A percentile compares a stretch with the other conserved stretches of the same genome.
Conservation (phyloP, 495 filamentous ascomycete species). For the Penicillium paradoxum region DNA sequence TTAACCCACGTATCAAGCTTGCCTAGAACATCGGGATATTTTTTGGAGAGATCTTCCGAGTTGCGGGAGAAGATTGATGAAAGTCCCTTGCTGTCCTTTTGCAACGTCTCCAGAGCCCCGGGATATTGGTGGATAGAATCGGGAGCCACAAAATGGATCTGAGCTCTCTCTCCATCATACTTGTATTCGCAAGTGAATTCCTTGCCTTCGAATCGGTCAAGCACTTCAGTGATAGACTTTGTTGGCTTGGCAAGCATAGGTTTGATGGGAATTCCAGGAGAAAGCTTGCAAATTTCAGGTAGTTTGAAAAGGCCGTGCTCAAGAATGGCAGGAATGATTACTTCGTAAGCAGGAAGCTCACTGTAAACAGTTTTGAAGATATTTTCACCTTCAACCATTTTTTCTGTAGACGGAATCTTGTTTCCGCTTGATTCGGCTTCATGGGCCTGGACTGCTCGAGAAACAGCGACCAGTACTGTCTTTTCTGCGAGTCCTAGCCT, state of each 20-base stretch:
- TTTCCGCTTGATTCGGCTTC: conserved; percentile 63
- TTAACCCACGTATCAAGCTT: conserved; percentile 90
- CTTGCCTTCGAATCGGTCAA: conserved; percentile 93
- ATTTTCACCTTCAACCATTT: conserved; percentile 76
- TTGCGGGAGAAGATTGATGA: conserved; percentile 94
- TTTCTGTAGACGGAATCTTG: conserved; percentile 63
- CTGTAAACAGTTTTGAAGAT: conserved; percentile 90
- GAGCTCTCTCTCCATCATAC: conserved; percentile 94
- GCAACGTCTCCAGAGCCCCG: conserved; percentile 38
- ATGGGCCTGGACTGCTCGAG: conserved; percentile 81
- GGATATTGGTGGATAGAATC: conserved; percentile 63
- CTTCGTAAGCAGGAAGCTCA: conserved; percentile 90
- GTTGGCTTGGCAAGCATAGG: conserved; percentile 99
- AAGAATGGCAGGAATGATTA: conserved; percentile 85
- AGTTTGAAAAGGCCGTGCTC: conserved; percentile 79
- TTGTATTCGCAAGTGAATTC: conserved; percentile 99
- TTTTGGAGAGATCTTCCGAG: conserved; percentile 92
- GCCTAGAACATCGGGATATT: conserved; percentile 90
- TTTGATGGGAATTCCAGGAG: conserved; percentile 91
- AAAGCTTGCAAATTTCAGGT: conserved; percentile 80
- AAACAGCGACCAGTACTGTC: conserved; percentile 81
- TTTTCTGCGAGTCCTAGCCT: conserved; percentile 87
- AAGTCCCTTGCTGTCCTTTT: conserved; percentile 58
- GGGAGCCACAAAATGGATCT: conserved; percentile 94
- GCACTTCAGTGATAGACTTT: conserved; percentile 96